Evolutionary conservation across 148 eudicot species (phyloP).

Genomic region (Vaccinium vitisidaea): DNA sequence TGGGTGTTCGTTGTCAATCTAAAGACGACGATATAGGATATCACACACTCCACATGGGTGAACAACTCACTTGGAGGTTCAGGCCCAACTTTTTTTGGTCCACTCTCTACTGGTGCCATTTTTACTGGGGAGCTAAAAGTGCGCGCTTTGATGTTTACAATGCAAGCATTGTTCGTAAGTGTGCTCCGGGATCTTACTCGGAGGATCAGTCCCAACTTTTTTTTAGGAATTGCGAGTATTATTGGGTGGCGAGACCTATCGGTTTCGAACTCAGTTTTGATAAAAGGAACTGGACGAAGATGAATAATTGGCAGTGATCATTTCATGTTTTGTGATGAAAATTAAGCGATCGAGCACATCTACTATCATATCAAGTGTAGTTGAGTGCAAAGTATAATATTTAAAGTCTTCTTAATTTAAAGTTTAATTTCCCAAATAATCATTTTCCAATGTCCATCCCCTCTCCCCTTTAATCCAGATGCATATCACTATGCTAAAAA

Average conservation of each 20-base stretch:
- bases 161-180: neutral
- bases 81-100: neutral
- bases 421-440: too few species aligned
- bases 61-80: neutral
- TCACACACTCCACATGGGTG: neutral
- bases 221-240: neutral
- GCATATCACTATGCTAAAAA: too few species aligned
- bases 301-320: neutral
- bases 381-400: too few species aligned
- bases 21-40: neutral
- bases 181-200: accelerated
- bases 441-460: too few species aligned
- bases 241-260: neutral
- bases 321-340: neutral
- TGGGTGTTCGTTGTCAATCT: neutral
- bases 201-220: neutral
- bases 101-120: neutral
- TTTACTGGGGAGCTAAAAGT: neutral
- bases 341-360: neutral
- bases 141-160: neutral
- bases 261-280: neutral
- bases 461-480: too few species aligned
- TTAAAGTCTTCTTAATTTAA: too few species aligned
- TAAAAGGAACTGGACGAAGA: neutral
- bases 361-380: neutral